These are phyloP conservation scores for Psilocybe azurescens DNA, from an alignment of 768 basidiomycete species.

Conservation along the genomic window DNA sequence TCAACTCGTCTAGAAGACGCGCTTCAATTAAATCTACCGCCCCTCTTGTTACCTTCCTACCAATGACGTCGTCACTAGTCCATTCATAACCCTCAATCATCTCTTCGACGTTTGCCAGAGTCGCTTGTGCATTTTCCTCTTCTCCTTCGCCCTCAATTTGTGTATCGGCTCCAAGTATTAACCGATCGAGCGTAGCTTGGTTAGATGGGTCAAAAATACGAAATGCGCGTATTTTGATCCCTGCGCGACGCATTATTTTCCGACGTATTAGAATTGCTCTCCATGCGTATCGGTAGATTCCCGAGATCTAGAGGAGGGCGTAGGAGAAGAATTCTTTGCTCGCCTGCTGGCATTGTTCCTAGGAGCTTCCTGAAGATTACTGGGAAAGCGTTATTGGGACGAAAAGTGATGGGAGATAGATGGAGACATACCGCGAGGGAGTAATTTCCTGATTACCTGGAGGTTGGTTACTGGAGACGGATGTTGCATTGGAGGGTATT, in stretches of 20 bases:
- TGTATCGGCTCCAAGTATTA: slow-evolving; percentile 54
- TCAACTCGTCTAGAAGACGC: slow-evolving; percentile 84
- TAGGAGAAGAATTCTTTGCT: slow-evolving; percentile 21
- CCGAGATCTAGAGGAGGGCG: slow-evolving; percentile 30
- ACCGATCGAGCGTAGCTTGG: slow-evolving; percentile 72
- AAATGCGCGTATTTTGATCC: slow-evolving; percentile 75
- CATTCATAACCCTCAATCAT: slow-evolving; percentile 99
- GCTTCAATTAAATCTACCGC: slow-evolving; percentile 94
- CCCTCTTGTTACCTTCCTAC: slow-evolving; percentile 65
- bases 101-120: slow-evolving; percentile 93
- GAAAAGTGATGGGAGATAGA: not conserved
- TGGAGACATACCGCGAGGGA: slow-evolving; percentile 22
- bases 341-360: slow-evolving; percentile 14
- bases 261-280: slow-evolving; percentile 29
- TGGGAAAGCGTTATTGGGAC: slow-evolving; percentile 19
- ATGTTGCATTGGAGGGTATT: slow-evolving; percentile 51
- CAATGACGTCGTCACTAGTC: slow-evolving; percentile 82
- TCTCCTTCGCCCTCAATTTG: slow-evolving; percentile 60
- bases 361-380: slow-evolving; percentile 20
- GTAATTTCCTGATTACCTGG: slow-evolving; percentile 28
- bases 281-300: slow-evolving; percentile 29
- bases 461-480: slow-evolving; percentile 38
- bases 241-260: slow-evolving; percentile 48
- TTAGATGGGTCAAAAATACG: slow-evolving; percentile 84
- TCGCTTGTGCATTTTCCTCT: slow-evolving; percentile 79